A percentile compares a stretch with the other conserved stretches of the same genome.
These are phyloP conservation scores for Calonectria multiphialidica DNA, from an alignment of 2,329 filamentous ascomycete species.

Conservation along the genomic window DNA sequence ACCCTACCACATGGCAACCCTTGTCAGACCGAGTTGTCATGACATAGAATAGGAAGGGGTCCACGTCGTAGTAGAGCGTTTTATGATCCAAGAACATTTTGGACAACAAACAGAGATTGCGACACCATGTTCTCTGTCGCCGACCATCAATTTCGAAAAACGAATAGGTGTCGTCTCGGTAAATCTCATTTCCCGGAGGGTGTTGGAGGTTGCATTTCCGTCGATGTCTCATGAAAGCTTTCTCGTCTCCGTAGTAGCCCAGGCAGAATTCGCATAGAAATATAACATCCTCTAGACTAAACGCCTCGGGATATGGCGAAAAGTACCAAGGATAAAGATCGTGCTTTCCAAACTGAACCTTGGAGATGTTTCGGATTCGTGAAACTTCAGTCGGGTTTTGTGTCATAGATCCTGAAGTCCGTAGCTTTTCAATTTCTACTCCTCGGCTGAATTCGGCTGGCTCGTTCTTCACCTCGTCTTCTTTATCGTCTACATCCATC, in stretches of 20 bases:
- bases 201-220: constrained; percentile 92
- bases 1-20: constrained; percentile 97
- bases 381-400: constrained; percentile 98
- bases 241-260: constrained; percentile 86
- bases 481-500: constrained; percentile 67
- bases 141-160: constrained; percentile 98
- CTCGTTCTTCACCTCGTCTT: constrained; percentile 59
- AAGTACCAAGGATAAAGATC: constrained; percentile 99
- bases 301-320: constrained; percentile 92
- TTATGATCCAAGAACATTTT: constrained; percentile 99
- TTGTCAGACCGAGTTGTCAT: constrained; percentile 92
- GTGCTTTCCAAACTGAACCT: constrained; percentile 91
- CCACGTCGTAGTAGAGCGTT: constrained; percentile 99
- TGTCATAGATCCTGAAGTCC: constrained; percentile 97
- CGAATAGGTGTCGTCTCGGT: constrained; percentile 91
- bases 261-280: constrained; percentile 99
- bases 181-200: constrained; percentile 97
- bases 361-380: constrained; percentile 93
- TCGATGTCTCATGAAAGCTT: constrained; percentile 87
- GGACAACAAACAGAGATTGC: constrained; percentile 92
- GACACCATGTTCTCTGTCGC: constrained; percentile 94
- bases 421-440: constrained; percentile 95
- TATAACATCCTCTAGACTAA: constrained; percentile 88
- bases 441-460: constrained; percentile 77
- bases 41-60: constrained; percentile 98